phyloP scores from a whole-genome alignment of 768 basidiomycete genomes.

The Tulasnella sp. region DNA sequence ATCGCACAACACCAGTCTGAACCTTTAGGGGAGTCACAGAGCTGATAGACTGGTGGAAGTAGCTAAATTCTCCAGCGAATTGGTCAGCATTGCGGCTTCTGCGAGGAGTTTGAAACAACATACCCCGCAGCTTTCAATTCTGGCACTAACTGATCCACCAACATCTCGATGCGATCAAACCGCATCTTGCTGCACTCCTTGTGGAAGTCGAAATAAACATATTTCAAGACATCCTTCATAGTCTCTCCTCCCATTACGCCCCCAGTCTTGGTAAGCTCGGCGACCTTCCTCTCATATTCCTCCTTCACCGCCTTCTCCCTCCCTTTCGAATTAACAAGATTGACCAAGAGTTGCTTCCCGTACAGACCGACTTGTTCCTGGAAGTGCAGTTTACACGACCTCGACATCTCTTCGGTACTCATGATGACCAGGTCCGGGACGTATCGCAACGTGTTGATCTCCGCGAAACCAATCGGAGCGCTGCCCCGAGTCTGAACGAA shows the following conservation, averaged over 20 bases:
- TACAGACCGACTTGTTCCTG: slow-evolving; percentile 72
- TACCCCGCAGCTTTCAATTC: slow-evolving; percentile 73
- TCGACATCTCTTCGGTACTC: slow-evolving; percentile 86
- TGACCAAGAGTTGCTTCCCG: slow-evolving; percentile 79
- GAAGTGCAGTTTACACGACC: slow-evolving; percentile 74
- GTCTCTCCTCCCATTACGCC: slow-evolving; percentile 52
- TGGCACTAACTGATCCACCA: slow-evolving; percentile 75
- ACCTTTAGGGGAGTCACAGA: slow-evolving; percentile 54
- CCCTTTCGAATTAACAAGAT: slow-evolving; percentile 92
- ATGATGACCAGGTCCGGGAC: slow-evolving; percentile 96
- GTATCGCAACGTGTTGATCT: slow-evolving; percentile 92
- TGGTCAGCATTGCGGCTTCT: neutral
- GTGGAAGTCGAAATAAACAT: slow-evolving; percentile 98
- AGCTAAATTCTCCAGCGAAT: slow-evolving; percentile 51
- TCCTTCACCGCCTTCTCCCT: slow-evolving; percentile 94
- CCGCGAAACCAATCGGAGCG: slow-evolving; percentile 94
- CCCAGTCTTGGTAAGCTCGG: slow-evolving; percentile 46
- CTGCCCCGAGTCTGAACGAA: slow-evolving; percentile 95
- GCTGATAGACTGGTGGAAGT: slow-evolving; percentile 69
- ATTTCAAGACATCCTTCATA: slow-evolving; percentile 62
- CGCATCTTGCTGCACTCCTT: slow-evolving; percentile 92
- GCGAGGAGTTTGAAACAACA: slow-evolving; percentile 37
- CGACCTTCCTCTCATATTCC: slow-evolving; percentile 80
- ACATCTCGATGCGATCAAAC: slow-evolving; percentile 86
- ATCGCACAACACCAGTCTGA: slow-evolving; percentile 81